These are phyloP conservation scores for Salmacisia buchloeana DNA, from an alignment of 1,284 basidiomycete genomes.

Conservation along the genomic window DNA sequence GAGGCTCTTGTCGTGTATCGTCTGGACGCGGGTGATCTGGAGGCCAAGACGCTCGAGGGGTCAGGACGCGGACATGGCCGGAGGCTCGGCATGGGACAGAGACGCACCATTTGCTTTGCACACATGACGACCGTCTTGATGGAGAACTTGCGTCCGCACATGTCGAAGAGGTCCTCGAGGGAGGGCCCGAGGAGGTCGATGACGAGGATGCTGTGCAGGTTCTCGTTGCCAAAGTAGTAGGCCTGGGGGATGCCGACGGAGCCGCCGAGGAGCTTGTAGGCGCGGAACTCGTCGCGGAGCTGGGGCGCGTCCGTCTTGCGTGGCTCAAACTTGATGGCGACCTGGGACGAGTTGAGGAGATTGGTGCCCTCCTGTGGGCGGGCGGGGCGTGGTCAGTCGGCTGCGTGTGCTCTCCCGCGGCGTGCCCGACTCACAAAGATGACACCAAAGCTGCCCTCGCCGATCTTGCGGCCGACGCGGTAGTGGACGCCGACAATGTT, in stretches of 20 bases:
- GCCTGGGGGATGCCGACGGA: constrained; percentile 89
- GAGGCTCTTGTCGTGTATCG: constrained; percentile 92
- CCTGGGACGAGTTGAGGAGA: constrained; percentile 5
- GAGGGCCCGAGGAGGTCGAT: constrained; percentile 90
- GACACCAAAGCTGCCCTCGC: constrained; percentile 72
- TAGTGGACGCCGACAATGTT: constrained; percentile 62
- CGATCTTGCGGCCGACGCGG: constrained; percentile 72
- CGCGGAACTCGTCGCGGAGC: constrained; percentile 90
- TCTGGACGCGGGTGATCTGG: constrained; percentile 65
- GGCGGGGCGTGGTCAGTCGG: not conserved
- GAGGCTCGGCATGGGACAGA: not conserved
- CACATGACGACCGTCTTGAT: constrained; percentile 96
- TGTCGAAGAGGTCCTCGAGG: constrained; percentile 89
- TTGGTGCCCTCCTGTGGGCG: constrained; percentile 9
- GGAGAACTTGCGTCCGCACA: constrained; percentile 88
- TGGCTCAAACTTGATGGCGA: constrained; percentile 57
- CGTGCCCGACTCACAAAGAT: constrained; percentile 65
- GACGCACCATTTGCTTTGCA: constrained; percentile 84
- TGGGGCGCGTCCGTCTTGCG: constrained; percentile 94
- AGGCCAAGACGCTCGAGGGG: not conserved
- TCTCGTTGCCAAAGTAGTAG: constrained; percentile 95
- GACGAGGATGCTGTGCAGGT: constrained; percentile 93
- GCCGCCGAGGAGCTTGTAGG: constrained; percentile 88
- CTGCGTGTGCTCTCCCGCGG: not conserved
- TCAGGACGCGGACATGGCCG: not conserved